These are phyloP conservation scores for Rubroboletus pulcherrimus DNA, from an alignment of 768 basidiomycete genomes.

Conservation along the genomic window DNA sequence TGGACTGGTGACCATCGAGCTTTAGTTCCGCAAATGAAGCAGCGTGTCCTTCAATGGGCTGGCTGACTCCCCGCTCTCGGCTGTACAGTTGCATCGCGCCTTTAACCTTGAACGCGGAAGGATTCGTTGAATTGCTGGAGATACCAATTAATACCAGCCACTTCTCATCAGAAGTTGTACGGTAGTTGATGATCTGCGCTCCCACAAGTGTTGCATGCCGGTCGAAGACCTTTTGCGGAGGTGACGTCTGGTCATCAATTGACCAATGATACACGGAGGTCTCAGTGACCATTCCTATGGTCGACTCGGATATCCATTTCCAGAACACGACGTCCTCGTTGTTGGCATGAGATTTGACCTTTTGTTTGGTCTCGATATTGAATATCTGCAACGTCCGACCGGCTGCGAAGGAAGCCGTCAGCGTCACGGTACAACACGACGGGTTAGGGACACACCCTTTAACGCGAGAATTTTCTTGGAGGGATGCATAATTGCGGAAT, in stretches of 20 bases:
- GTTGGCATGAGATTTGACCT: conserved; percentile 93
- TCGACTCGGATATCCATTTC: conserved; percentile 95
- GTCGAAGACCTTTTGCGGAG: conserved; percentile 93
- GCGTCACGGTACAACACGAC: neutral
- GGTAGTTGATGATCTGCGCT: conserved; percentile 98
- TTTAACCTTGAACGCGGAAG: conserved; percentile 97
- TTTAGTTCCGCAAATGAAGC: conserved; percentile 93
- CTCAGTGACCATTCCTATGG: conserved; percentile 95
- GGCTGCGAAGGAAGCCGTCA: conserved; percentile 46
- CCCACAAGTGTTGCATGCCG: conserved; percentile 92
- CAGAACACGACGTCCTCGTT: conserved; percentile 96
- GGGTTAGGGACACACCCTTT: conserved; percentile 52
- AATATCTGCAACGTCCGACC: conserved; percentile 94
- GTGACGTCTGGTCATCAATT: conserved; percentile 65
- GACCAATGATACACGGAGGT: conserved; percentile 92
- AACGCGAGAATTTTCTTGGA: conserved; percentile 94
- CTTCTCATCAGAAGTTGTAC: conserved; percentile 87
- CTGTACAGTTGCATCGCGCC: conserved; percentile 98
- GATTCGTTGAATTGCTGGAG: conserved; percentile 86
- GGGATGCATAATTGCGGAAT: conserved; percentile 98
- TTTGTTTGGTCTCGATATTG: conserved; percentile 96
- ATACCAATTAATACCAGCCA: conserved; percentile 98
- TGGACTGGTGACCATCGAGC: conserved; percentile 79
- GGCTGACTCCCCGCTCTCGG: conserved; percentile 86
- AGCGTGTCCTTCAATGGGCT: conserved; percentile 98